Evolutionary conservation across 2,329 filamentous ascomycete species (phyloP).

Genomic region (Diaporthe citriasiana): DNA sequence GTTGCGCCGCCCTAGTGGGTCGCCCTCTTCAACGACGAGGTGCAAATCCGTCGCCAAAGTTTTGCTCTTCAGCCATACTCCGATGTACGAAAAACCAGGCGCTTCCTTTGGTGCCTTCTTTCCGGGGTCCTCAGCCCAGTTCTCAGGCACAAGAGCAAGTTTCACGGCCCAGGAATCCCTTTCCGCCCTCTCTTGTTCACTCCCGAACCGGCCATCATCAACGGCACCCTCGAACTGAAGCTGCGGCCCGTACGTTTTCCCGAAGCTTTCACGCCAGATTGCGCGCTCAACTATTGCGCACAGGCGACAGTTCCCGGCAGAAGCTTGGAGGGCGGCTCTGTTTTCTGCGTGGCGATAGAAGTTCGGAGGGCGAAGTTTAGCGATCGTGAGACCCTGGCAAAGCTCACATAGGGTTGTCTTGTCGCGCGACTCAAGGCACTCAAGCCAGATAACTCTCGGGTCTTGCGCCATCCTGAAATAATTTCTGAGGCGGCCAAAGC

Average conservation of each 20-base stretch:
- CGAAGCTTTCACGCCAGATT: constrained; percentile 3
- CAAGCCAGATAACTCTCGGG: neutral
- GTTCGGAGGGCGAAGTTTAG: constrained; percentile 10
- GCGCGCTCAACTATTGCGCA: constrained; percentile 14
- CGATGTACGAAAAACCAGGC: neutral
- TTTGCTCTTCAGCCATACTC: constrained; percentile 17
- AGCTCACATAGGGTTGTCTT: constrained; percentile 20
- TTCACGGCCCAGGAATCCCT: constrained; percentile 17
- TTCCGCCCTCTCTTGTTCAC: neutral
- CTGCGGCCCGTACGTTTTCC: neutral
- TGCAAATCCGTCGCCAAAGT: neutral
- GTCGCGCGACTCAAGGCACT: constrained; percentile 2
- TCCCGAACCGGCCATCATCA: neutral
- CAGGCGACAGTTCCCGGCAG: constrained; percentile 1
- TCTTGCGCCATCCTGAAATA: neutral
- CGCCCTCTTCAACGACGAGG: constrained; percentile 22
- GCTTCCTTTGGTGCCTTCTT: neutral
- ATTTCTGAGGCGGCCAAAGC: neutral
- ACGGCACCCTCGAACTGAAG: constrained; percentile 11
- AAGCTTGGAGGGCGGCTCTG: constrained; percentile 7
- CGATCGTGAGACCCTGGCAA: neutral
- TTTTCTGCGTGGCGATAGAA: constrained; percentile 26
- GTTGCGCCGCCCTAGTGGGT: neutral
- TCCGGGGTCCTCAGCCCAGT: neutral
- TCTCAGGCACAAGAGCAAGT: constrained; percentile 3